Base-by-base conservation (phyloP, 257 asterid genomes). In the Ballota nigra region DNA sequence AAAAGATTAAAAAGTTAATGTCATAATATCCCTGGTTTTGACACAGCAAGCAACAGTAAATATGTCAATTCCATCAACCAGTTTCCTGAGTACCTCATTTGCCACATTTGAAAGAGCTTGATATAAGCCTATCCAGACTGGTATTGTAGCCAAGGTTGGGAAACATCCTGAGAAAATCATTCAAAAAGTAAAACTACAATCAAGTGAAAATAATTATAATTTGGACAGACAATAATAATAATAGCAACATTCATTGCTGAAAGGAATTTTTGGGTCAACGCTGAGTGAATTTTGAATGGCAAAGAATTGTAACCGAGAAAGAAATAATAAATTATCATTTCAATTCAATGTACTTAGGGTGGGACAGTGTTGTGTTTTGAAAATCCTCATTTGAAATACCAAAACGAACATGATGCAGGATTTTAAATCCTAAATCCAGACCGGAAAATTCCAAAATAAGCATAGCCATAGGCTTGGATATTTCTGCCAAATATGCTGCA, bases 31-130 rank as follows among this genome's bases (percentile, higher is more conserved):
- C 7, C 60, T 58, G 28, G 72, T 65, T 24, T 47, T 29, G 51
- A 49, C 36, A 40, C 31, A 72, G 52, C 76, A 57, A 57, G 67
- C 40, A 51, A 70, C 12, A 15, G 10, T 41, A 29, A 55, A 52
- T 52, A 77, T 38, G 34, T 31, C 28, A 49, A 58, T 26, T 52
- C 76, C 60, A 51, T 51, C 38, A 63, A 69, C 29, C 69, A 63
- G 69, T 74, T 79, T 76, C 75, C 66, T 28, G 15, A 47, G 33
- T 84, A 95, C 99, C 99, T 92, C 99, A 68, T 95, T 95, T 57
- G 99, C 99, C 55, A 95, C 98, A 79, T 95, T 92, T 51, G 99
- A 95, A 66, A 95, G 98, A 78, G 99, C 99, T 79, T 92, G 99
- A 72, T 95, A 95, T 71, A 95, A 88, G 74, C 99, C 99, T 76